These are phyloP conservation scores for Chrysoporthe deuterocubensis DNA, from an alignment of 2,329 filamentous ascomycete genomes.

Conservation along the genomic window DNA sequence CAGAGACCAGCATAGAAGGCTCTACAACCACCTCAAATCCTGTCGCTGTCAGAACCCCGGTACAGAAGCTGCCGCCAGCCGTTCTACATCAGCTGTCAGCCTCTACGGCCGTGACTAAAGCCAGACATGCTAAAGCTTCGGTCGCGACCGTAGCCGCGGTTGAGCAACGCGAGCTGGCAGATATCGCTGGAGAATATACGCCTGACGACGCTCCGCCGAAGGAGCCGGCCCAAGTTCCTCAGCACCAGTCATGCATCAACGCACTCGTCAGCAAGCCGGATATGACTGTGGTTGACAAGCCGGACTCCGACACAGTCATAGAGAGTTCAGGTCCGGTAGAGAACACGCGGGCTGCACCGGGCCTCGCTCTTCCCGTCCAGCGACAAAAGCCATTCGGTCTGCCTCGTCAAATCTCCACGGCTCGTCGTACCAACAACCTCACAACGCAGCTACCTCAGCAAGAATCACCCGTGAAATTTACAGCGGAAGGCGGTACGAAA, in stretches of 20 bases:
- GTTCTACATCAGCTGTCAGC: neutral
- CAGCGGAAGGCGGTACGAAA: slow-evolving; percentile 8
- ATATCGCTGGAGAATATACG: too few relatives aligned
- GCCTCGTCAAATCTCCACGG: slow-evolving; percentile 4
- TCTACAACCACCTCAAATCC: neutral
- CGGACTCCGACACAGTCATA: neutral
- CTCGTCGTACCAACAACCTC: slow-evolving; percentile 23
- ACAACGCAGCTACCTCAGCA: neutral
- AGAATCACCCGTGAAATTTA: neutral
- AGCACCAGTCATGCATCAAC: neutral
- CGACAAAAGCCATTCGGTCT: slow-evolving; percentile 13
- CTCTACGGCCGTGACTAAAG: neutral
- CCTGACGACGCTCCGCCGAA: neutral
- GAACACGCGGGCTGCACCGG: neutral
- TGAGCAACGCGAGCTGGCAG: neutral
- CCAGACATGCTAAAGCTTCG: neutral
- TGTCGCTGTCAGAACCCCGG: neutral
- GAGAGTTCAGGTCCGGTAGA: neutral
- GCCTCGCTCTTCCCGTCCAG: neutral
- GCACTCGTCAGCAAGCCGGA: too few relatives aligned
- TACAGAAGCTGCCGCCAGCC: neutral
- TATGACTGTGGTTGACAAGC: too few relatives aligned
- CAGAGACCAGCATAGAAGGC: neutral
- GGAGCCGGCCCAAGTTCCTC: too few relatives aligned
- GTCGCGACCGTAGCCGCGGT: neutral